Percentiles rank a stretch among this genome's conserved stretches.
These are phyloP conservation scores for Piedraia hortae DNA, from an alignment of 2,329 filamentous ascomycete species.

Conservation along the genomic window DNA sequence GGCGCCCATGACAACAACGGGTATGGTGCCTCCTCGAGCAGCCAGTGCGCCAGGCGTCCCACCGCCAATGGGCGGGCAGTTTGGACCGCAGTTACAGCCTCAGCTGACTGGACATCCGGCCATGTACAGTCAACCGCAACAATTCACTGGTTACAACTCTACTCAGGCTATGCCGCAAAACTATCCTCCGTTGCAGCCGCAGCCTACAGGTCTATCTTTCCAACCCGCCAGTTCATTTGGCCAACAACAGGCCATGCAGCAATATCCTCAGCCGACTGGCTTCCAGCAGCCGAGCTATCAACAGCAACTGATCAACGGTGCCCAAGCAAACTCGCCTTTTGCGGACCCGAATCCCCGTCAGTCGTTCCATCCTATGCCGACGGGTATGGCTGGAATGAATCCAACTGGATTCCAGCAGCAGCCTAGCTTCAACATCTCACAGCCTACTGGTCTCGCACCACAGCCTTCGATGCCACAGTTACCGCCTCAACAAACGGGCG, in stretches of 20 bases:
- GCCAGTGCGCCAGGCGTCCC: constrained; percentile 56
- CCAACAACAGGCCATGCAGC: constrained; percentile 8
- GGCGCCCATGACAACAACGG: too few species aligned
- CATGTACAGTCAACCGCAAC: constrained; percentile 15
- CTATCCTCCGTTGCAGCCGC: constrained; percentile 7
- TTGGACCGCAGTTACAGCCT: constrained; percentile 49
- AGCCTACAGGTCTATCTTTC: constrained; percentile 9
- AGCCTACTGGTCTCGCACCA: constrained; percentile 7
- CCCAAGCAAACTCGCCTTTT: constrained; percentile 23
- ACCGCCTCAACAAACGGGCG: constrained; percentile 26
- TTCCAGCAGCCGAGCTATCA: constrained; percentile 14
- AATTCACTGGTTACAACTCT: constrained; percentile 18
- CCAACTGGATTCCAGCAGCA: constrained; percentile 20
- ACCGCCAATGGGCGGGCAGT: constrained; percentile 33
- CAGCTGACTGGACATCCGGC: constrained; percentile 49
- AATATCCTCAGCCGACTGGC: constrained; percentile 32
- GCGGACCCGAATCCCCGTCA: constrained; percentile 27
- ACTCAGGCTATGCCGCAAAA: constrained; percentile 10
- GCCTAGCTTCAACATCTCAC: constrained; percentile 15
- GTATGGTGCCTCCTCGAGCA: constrained; percentile 55
- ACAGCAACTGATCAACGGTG: constrained; percentile 23
- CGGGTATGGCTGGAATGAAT: constrained; percentile 11
- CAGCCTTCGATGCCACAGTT: constrained; percentile 23
- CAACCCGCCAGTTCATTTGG: constrained; percentile 3
- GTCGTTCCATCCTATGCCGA: constrained; percentile 11